Base-by-base conservation (phyloP, 352 stramenopile genomes). In the Blastocystis sp. region DNA sequence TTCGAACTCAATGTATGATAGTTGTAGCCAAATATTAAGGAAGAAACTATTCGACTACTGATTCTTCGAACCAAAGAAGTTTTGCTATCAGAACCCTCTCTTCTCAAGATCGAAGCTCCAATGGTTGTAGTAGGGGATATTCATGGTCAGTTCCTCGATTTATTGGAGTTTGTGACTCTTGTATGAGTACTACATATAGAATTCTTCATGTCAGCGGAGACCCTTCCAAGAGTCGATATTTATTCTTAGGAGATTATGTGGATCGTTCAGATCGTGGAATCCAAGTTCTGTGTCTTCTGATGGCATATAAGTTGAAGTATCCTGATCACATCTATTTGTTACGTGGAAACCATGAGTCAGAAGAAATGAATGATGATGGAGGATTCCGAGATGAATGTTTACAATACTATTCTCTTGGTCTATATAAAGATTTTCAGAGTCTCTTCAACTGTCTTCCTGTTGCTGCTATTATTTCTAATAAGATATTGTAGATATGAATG, bases 351-450 rank as follows among this genome's bases (percentile, higher is more conserved):
- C 96, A 99, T 89, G 96, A 99, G 89, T 98, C 95, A 87, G 93
- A 95, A 9, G 97, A 93, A 51, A 97, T 99, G 88, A 99, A 97
- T 90, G 95, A 96, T 86, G 98, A 99, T 88, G 99, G 99, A 89
- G 97, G 97, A 21, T 99, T 99, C 88, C 98, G 98, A 58, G 93
- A 97, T 88, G 97, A 99, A 90, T 99, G 97, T 89, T 95, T 96
- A 89, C 88, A 92, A 42, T 73, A 77, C 89, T 90, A 92, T 80
- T 92, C 92, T 51, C 92, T 94, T 75, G 94, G 93, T 86, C 88
- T 94, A 0, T 95, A 92, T 90, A 94, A 94, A 88, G 93, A 91
- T 27, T 94, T 94, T 86, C 93, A 90, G 37, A 91, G 93, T 88
- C 92, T 90, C 89, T 94, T 94, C 88, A 94, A 94, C 89, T 97